Evolutionary conservation across 768 basidiomycete species (phyloP), one percentile per base, ranked within the genome.

Genomic region (Mycena belliarum): DNA sequence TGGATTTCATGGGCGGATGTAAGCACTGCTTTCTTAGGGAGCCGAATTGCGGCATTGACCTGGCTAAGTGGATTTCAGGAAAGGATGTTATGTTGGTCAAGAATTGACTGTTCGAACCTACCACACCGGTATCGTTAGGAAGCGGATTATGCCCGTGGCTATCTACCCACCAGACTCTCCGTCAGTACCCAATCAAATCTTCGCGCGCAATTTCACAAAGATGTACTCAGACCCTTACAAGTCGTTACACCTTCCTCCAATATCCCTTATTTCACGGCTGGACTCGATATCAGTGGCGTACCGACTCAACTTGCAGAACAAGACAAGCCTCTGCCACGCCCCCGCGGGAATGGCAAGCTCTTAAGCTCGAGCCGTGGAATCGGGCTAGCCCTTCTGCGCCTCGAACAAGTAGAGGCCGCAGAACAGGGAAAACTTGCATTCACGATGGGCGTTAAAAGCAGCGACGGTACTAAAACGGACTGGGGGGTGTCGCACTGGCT

Each of bases 31-130:
- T 49, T 44, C 52, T 25, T 37, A 6, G n/a, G 51, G 14, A 28
- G 42, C 24, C 4, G n/a, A 23, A 32, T 44, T 23, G 14, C 20
- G 37, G 56, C 38, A 49, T 53, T 63, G 35, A 64, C 55, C 26
- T 56, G 16, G 33, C 54, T 49, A 42, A 79, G 95, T 98, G 69
- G 94, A 98, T 73, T 98, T 97, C 71, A 79, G 92, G 55, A 99
- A 99, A 75, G 97, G 97, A 3, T 99, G 97, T 69, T 98, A 98
- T 68, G 88, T 98, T 6, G 97, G 97, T 10, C 97, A 99, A 77
- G 97, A 98, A 67, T 79, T 98, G 38, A 98, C 95, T 0, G 95
- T 97, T 7, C 84, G 97, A 49, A 98, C 96, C 35, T 96, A 96
- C 71, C 94, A 98, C 70, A 98, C 90, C 7, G 97, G 97, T 12